Evolutionary conservation across 1,284 basidiomycete species (phyloP), one percentile per base, ranked within the genome.

Genomic region (Moesziomyces antarcticus): DNA sequence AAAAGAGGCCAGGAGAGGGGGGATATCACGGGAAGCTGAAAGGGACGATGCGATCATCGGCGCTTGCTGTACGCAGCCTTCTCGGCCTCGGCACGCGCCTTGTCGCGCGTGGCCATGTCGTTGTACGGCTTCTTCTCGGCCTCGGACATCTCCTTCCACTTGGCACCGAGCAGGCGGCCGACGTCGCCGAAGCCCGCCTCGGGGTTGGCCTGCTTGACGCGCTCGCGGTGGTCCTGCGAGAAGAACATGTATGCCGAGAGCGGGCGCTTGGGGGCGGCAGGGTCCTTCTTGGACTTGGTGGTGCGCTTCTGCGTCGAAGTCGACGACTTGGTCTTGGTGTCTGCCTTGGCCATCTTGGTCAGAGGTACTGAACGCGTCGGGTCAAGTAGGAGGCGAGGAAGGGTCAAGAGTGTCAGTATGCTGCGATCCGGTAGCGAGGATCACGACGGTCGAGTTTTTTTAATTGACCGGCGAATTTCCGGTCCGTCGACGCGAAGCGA

Each of bases 211-310:
- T 89, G 83, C 90, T 95, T 96, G 88, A 97, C 92, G 83, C 91
- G 90, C 86, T 96, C 92, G 84, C 94, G 89, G 91, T 92, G 92
- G 86, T 95, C 94, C 85, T 94, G 93, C 82, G 90, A 91, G 89
- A 97, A 97, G 91, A 95, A 95, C 94, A 98, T 97, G 88, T 97
- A 98, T 56, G 94, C 94, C 53, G 94, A 96, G 55, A 97, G 88
- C 3, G 93, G 91, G 55, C 93, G 89, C 87, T 95, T 95, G 63
- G 93, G 93, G 11, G 91, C 91, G 82, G 91, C 91, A 69, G 89
- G 88, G 85, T 92, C 87, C 82, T 86, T 86, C 84, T 81, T 81
- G 75, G 77, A 57, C 73, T 78, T 78, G 61, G 75, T 73, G 53
- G 67, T 63, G 62, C 79, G 68, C 60, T 75, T 66, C 50, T 57